Evolutionary conservation across 306 rosid genomes (phyloP).

Genomic region (Sicyos edulis): DNA sequence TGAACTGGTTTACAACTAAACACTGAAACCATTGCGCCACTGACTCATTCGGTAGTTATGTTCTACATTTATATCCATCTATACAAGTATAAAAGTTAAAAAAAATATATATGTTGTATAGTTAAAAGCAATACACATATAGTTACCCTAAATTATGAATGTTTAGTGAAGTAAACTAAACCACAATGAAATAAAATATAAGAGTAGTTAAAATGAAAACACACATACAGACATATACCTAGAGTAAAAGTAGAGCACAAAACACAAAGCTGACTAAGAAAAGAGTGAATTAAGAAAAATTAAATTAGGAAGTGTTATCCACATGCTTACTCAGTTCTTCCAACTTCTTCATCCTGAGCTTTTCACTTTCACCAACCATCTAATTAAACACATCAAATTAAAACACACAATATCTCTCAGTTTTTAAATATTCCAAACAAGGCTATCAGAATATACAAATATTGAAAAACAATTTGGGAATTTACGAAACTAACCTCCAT

Average conservation of each 20-base stretch:
- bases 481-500: constrained; percentile 37
- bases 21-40: too few species aligned
- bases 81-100: neutral
- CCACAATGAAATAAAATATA: constrained; percentile 4
- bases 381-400: neutral
- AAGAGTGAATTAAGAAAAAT: neutral
- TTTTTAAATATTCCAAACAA: neutral
- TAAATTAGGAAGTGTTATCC: neutral
- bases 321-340: constrained; percentile 24
- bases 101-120: neutral
- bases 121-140: neutral
- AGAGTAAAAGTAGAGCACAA: neutral
- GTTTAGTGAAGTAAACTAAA: constrained; percentile 11
- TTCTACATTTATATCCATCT: neutral
- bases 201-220: neutral
- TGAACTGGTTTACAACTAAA: too few species aligned
- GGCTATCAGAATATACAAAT: neutral
- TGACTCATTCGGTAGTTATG: too few species aligned
- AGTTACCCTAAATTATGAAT: constrained; percentile 12
- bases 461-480: neutral
- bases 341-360: constrained; percentile 20
- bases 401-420: neutral
- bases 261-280: neutral
- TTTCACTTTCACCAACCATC: constrained; percentile 23
- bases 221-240: constrained; percentile 7